Conservation (phyloP, 2,329 filamentous ascomycete genomes). For the Nemania sp. region DNA sequence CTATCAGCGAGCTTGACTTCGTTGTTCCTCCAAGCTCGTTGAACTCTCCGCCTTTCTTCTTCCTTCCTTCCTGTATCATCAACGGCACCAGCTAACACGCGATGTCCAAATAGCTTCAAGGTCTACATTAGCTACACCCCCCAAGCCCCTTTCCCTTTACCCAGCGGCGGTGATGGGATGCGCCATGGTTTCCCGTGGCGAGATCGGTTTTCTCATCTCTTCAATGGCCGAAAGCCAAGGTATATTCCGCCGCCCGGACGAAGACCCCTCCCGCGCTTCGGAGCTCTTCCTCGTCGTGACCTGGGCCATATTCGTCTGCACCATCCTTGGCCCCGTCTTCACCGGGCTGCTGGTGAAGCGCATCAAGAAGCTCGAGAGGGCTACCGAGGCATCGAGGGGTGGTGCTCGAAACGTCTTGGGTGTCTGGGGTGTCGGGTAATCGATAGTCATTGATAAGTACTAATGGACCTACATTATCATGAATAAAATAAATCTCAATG, state of each 20-base stretch:
- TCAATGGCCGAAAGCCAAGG: conserved; percentile 64
- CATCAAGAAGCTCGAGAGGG: conserved; percentile 44
- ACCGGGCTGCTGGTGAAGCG: conserved; percentile 53
- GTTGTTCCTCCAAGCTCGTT: not conserved
- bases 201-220: conserved; percentile 79
- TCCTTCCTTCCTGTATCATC: not conserved
- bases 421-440: conserved; percentile 37
- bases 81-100: not conserved
- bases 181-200: conserved; percentile 75
- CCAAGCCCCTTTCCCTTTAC: conserved; percentile 65
- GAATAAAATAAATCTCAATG: no score
- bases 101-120: not conserved
- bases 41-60: not conserved
- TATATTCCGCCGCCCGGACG: conserved; percentile 42
- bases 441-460: not conserved
- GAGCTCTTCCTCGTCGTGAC: conserved; percentile 57
- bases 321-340: conserved; percentile 54
- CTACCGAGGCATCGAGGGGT: conserved; percentile 15
- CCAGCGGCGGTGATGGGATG: conserved; percentile 68
- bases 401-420: conserved; percentile 33
- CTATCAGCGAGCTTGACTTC: not conserved
- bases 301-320: conserved; percentile 62
- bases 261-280: conserved; percentile 33
- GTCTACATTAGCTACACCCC: conserved; percentile 29
- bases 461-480: not conserved